These are phyloP conservation scores for Pleurotus giganteus DNA, from an alignment of 768 basidiomycete species.

Conservation along the genomic window DNA sequence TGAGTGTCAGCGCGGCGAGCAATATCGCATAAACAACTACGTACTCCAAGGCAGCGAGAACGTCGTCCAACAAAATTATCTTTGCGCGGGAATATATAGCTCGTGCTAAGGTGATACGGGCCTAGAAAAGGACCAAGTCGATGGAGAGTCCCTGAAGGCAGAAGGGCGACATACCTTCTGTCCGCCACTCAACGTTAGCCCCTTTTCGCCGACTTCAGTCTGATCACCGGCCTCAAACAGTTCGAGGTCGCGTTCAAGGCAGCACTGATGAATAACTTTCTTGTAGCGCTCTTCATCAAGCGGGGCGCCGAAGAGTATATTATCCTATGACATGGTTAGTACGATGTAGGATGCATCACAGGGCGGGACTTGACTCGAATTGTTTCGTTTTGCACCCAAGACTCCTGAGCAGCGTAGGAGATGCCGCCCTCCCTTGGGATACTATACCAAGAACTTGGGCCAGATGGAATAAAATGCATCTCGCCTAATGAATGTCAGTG, in stretches of 20 bases:
- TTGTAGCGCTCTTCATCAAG: slow-evolving; percentile 78
- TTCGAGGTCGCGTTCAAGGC: slow-evolving; percentile 68
- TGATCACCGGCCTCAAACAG: slow-evolving; percentile 39
- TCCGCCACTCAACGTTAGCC: slow-evolving; percentile 41
- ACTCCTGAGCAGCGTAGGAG: slow-evolving; percentile 80
- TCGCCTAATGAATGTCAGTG: slow-evolving; percentile 38
- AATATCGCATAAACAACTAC: slow-evolving; percentile 28
- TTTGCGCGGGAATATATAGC: slow-evolving; percentile 42
- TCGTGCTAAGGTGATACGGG: slow-evolving; percentile 40
- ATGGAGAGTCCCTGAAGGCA: slow-evolving; percentile 22
- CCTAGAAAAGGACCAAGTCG: slow-evolving; percentile 17
- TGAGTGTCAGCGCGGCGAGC: slow-evolving; percentile 21
- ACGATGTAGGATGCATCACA: background rate
- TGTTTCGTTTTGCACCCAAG: slow-evolving; percentile 82
- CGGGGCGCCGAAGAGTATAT: slow-evolving; percentile 76
- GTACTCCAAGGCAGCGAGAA: slow-evolving; percentile 37
- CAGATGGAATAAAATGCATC: slow-evolving; percentile 57
- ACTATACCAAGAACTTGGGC: slow-evolving; percentile 60
- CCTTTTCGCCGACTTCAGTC: slow-evolving; percentile 55
- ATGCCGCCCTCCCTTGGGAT: slow-evolving; percentile 69
- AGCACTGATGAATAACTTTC: slow-evolving; percentile 74
- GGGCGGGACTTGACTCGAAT: slow-evolving; percentile 41
- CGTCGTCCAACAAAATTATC: slow-evolving; percentile 47
- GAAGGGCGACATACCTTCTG: slow-evolving; percentile 32
- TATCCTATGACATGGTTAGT: slow-evolving; percentile 42